Percentiles rank a stretch among this genome's conserved stretches.
Conservation (phyloP, 352 stramenopile species). For the Halophytophthora polymorphica region DNA sequence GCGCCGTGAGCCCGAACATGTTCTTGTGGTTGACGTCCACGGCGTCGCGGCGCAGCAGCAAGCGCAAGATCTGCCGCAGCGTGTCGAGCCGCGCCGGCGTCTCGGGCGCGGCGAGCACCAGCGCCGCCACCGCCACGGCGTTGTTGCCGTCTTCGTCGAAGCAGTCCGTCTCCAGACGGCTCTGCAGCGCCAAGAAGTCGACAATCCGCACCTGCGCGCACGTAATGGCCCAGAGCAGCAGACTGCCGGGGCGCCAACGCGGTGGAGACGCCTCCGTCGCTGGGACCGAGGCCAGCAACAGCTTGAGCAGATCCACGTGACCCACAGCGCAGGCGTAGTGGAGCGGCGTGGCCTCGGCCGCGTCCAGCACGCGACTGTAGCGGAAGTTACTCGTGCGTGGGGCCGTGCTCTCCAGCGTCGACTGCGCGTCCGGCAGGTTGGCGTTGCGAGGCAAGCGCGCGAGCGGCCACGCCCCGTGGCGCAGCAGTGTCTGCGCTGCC, state of each 20-base stretch:
- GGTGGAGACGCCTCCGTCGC: slow-evolving; percentile 11
- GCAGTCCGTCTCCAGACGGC: slow-evolving; percentile 46
- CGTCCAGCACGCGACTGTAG: slow-evolving; percentile 47
- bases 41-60: slow-evolving; percentile 27
- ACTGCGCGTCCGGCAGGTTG: slow-evolving; percentile 8
- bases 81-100: slow-evolving; percentile 9
- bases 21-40: slow-evolving; percentile 74
- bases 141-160: slow-evolving; percentile 79
- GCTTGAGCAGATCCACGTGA: slow-evolving; percentile 58
- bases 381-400: slow-evolving; percentile 54
- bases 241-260: slow-evolving; percentile 37
- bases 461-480: slow-evolving; percentile 40
- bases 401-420: slow-evolving; percentile 46
- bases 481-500: slow-evolving; percentile 51
- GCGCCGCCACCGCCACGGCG: slow-evolving; percentile 44
- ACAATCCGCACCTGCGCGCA: slow-evolving; percentile 34
- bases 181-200: slow-evolving; percentile 46
- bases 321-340: slow-evolving; percentile 62
- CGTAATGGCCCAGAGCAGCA: slow-evolving; percentile 69
- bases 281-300: slow-evolving; percentile 30
- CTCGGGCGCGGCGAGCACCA: slow-evolving; percentile 29
- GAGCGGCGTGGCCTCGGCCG: slow-evolving; percentile 53
- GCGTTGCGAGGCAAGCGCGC: slow-evolving; percentile 26
- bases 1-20: slow-evolving; percentile 55
- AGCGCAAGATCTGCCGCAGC: slow-evolving; percentile 20